phyloP scores from a whole-genome alignment of 2,329 filamentous ascomycete genomes.

The Tolypocladium tundrense region DNA sequence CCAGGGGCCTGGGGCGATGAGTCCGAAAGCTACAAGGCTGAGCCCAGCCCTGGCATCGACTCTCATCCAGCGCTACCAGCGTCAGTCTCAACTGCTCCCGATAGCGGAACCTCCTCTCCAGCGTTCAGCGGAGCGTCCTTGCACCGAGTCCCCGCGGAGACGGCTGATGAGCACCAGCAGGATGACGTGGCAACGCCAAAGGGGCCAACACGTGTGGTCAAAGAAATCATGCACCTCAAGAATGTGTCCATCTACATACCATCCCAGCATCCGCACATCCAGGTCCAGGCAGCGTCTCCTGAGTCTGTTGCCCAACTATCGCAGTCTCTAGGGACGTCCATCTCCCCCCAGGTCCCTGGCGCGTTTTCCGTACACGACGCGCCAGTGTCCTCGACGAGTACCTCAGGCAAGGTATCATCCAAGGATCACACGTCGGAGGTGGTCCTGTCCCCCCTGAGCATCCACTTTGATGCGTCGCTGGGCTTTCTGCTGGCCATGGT shows the following conservation, averaged over 20 bases:
- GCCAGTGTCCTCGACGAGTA: neutral
- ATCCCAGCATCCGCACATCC: constrained; percentile 34
- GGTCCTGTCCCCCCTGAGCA: constrained; percentile 37
- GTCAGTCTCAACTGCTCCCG: constrained; percentile 5
- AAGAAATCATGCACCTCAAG: constrained; percentile 40
- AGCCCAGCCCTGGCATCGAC: neutral
- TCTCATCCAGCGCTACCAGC: neutral
- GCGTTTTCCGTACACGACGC: constrained; percentile 41
- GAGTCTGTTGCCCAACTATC: constrained; percentile 17
- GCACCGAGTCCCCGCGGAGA: neutral
- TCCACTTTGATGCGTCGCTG: constrained; percentile 47
- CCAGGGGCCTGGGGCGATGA: constrained; percentile 43
- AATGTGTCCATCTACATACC: constrained; percentile 46
- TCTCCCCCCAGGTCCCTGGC: constrained; percentile 46
- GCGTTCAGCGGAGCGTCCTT: constrained; percentile 15
- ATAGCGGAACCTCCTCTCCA: constrained; percentile 17
- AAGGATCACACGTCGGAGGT: constrained; percentile 32
- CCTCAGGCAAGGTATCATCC: neutral
- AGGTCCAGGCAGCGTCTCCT: constrained; percentile 19
- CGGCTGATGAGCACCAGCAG: constrained; percentile 10
- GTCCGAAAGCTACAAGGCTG: neutral
- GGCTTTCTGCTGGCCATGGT: constrained; percentile 45
- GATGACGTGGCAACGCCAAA: constrained; percentile 40
- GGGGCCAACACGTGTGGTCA: constrained; percentile 43
- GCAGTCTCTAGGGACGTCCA: constrained; percentile 24